Evolutionary conservation across 768 basidiomycete species (phyloP).

Genomic region (Pilatotrama ljubarskyi): DNA sequence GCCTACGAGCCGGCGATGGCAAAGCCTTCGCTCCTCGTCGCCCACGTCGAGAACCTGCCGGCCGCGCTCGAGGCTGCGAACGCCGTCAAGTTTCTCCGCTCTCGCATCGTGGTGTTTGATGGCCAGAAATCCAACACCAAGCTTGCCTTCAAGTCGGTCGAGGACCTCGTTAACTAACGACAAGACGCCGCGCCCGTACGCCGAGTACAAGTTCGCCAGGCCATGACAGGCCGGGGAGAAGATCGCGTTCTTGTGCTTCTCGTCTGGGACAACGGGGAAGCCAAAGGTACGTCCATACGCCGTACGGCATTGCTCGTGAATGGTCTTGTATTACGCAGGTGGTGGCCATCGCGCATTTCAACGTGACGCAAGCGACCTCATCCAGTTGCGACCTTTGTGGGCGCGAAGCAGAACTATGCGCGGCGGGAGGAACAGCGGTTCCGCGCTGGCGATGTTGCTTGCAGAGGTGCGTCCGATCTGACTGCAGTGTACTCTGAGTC

Average conservation of each 20-base stretch:
- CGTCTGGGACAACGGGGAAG: constrained; percentile 22
- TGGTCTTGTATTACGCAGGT: constrained; percentile 40
- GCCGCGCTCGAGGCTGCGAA: constrained; percentile 26
- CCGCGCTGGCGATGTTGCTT: constrained; percentile 56
- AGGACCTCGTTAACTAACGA: constrained; percentile 10
- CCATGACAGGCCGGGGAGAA: constrained; percentile 14
- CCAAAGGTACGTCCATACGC: too few species aligned
- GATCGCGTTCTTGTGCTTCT: constrained; percentile 24
- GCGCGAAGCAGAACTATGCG: constrained; percentile 34
- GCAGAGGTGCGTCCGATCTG: constrained; percentile 45
- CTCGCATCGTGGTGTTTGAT: constrained; percentile 27
- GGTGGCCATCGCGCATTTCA: constrained; percentile 66
- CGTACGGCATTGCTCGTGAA: too few species aligned
- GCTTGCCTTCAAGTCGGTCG: background rate
- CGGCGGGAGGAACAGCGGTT: constrained; percentile 40
- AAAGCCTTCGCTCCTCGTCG: constrained; percentile 25
- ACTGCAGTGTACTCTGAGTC: too few species aligned
- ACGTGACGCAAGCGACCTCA: constrained; percentile 57
- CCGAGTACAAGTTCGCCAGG: constrained; percentile 1
- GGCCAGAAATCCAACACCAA: background rate
- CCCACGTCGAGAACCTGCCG: constrained; percentile 25
- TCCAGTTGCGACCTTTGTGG: constrained; percentile 26
- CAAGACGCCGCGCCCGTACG: background rate
- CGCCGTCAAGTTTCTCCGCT: constrained; percentile 16
- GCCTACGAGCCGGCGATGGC: constrained; percentile 30